These are phyloP conservation scores for Sistotremastrum niveocremeum DNA, from an alignment of 768 basidiomycete genomes.

Conservation along the genomic window DNA sequence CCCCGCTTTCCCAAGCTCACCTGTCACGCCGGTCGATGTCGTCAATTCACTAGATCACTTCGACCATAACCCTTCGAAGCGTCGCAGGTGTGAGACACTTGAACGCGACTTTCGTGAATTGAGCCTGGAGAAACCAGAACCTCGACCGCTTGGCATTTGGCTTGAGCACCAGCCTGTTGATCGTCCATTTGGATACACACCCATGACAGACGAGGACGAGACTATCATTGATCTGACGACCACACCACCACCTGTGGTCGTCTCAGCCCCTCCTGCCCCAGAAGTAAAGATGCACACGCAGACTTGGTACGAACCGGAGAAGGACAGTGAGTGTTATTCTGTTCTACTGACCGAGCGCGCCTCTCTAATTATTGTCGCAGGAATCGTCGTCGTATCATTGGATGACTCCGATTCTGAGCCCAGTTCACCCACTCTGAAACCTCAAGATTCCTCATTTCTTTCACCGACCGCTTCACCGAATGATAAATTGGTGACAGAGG, in stretches of 20 bases:
- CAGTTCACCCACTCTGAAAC: no score
- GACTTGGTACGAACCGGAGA: constrained; percentile 60
- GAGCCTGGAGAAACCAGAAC: constrained; percentile 12
- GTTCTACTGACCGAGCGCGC: no score
- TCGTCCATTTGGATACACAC: constrained; percentile 3
- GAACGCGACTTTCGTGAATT: constrained; percentile 49
- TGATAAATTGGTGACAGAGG: no score
- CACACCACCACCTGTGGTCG: constrained; percentile 8
- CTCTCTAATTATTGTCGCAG: no score
- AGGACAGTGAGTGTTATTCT: constrained; percentile 38
- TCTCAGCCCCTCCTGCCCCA: constrained; percentile 18
- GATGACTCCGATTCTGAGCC: no score
- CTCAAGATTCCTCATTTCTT: no score
- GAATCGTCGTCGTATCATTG: no score
- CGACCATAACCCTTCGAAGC: constrained; percentile 21
- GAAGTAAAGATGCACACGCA: constrained; percentile 52
- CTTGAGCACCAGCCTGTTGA: constrained; percentile 1
- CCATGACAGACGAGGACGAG: constrained; percentile 10
- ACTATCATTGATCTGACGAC: constrained; percentile 3
- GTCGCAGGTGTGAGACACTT: constrained; percentile 33
- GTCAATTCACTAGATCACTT: no score
- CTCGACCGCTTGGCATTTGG: constrained; percentile 13
- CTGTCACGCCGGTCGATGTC: no score
- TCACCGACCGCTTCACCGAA: no score
- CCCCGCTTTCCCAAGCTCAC: no score